Conservation (phyloP, 257 asterid species). For the Capsicum pubescens region DNA sequence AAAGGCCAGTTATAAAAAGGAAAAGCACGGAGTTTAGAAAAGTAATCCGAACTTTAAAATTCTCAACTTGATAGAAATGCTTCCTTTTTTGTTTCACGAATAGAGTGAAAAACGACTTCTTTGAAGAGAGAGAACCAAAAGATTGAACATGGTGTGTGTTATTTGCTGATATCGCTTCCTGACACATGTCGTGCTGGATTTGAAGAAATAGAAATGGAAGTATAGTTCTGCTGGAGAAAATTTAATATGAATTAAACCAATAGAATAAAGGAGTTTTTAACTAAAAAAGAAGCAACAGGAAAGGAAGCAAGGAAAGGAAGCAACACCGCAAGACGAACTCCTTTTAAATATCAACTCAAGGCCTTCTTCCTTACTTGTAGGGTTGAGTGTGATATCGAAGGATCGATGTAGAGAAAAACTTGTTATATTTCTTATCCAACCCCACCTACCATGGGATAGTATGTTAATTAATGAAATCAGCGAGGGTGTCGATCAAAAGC, state of each 20-base stretch:
- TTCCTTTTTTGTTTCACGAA: constrained; percentile 13
- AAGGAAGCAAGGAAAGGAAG: no score
- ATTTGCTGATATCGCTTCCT: neutral
- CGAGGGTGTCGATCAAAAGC: neutral
- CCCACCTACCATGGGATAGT: neutral
- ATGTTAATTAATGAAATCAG: constrained; percentile 2
- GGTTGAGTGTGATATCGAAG: neutral
- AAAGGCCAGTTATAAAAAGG: constrained; percentile 4
- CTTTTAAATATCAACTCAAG: constrained; percentile 16
- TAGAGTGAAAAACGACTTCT: neutral
- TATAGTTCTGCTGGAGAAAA: neutral
- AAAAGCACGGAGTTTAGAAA: neutral
- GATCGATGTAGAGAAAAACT: neutral
- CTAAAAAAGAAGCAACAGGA: neutral
- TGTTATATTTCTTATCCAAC: neutral
- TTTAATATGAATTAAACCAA: neutral
- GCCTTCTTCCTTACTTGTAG: constrained; percentile 4
- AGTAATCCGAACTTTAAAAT: neutral
- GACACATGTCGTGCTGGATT: neutral
- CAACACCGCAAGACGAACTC: neutral
- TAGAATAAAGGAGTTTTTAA: neutral
- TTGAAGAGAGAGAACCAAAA: constrained; percentile 20
- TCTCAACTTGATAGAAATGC: neutral
- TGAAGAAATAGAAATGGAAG: neutral
- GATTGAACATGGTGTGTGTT: neutral